Conservation (phyloP, 306 rosid species). For the Calophaca sinica region DNA sequence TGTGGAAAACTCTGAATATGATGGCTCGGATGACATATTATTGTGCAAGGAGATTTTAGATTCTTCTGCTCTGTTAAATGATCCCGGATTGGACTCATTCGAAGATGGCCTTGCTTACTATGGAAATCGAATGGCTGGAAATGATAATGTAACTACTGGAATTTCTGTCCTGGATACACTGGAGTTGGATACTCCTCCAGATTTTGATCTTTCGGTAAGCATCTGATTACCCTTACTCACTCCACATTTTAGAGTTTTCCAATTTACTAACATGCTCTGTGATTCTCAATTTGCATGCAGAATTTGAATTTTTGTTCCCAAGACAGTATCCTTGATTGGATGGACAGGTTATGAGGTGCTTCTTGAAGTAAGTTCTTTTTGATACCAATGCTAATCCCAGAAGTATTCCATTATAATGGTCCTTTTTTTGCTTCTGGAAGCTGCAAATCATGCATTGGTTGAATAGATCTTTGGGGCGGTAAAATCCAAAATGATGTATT, state of each 20-base stretch:
- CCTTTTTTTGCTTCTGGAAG: slow-evolving; percentile 17
- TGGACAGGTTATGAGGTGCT: slow-evolving; percentile 57
- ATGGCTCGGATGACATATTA: slow-evolving; percentile 62
- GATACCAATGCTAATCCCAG: slow-evolving; percentile 24
- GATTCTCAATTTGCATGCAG: slow-evolving; percentile 52
- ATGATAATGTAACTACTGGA: slow-evolving; percentile 50
- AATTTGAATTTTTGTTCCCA: slow-evolving; percentile 75
- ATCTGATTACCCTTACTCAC: slow-evolving; percentile 27
- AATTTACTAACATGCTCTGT: slow-evolving; percentile 19
- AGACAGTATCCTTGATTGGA: slow-evolving; percentile 68
- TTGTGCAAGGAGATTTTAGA: slow-evolving; percentile 74
- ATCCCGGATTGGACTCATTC: slow-evolving; percentile 41
- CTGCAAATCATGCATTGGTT: slow-evolving; percentile 12
- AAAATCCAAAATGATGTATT: slow-evolving; percentile 4
- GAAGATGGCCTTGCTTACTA: slow-evolving; percentile 29
- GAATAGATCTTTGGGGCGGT: slow-evolving; percentile 2
- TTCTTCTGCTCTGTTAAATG: slow-evolving; percentile 43
- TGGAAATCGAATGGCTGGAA: slow-evolving; percentile 35
- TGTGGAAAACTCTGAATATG: slow-evolving; percentile 50
- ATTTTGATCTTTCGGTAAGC: slow-evolving; percentile 76
- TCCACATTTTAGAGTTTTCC: slow-evolving; percentile 30
- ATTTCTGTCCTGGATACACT: slow-evolving; percentile 67
- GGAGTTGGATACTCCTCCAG: slow-evolving; percentile 79
- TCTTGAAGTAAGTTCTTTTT: slow-evolving; percentile 32
- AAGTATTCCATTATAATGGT: slow-evolving; percentile 43